Evolutionary conservation across 2,329 filamentous ascomycete genomes (phyloP), one percentile per base, ranked within the genome.

Genomic region (Alternaria sp.): DNA sequence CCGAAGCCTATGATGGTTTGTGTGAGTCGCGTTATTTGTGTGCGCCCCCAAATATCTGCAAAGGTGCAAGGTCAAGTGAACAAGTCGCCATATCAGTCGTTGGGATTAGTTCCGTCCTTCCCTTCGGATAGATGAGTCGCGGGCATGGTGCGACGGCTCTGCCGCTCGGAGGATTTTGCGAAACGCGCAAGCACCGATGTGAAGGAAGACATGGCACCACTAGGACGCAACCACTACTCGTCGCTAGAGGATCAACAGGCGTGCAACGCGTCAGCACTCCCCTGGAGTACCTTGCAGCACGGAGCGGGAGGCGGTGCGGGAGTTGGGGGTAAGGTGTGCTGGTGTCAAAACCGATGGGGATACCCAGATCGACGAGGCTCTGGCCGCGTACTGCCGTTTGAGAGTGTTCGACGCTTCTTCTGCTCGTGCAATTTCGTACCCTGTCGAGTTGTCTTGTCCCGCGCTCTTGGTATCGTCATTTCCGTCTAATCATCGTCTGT

Each of bases 101-200:
- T 34, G 46, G 20, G 22, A 36, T 30, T 50, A 50, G 46, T 8
- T 50, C 22, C 12, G 14, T 25, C 34, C 46, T 32, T 50, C n/a
- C 20, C 45, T 18, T 22, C 55, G 52, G 44, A 55, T 62, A 57
- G 59, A 60, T 54, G 59, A 50, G 41, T 50, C 25, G 59, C 56
- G 62, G 45, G 32, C 46, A 54, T 65, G 62, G 62, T 65, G 62
- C 60, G 62, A 65, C 62, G 46, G 41, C 38, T 36, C 34, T 52
- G 40, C 58, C 57, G 57, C 48, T 61, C 52, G 59, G 55, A 51
- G 43, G 49, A 20, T 48, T 59, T 65, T 65, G 60, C 57, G 63
- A 65, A 65, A 63, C 63, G 27, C 52, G 36, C 54, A 59, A 55
- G 41, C 54, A 40, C 28, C 32, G 22, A 28, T 22, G 28, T 27